phyloP scores from a whole-genome alignment of 1,284 basidiomycete genomes.

The Acaromyces ingoldii region DNA sequence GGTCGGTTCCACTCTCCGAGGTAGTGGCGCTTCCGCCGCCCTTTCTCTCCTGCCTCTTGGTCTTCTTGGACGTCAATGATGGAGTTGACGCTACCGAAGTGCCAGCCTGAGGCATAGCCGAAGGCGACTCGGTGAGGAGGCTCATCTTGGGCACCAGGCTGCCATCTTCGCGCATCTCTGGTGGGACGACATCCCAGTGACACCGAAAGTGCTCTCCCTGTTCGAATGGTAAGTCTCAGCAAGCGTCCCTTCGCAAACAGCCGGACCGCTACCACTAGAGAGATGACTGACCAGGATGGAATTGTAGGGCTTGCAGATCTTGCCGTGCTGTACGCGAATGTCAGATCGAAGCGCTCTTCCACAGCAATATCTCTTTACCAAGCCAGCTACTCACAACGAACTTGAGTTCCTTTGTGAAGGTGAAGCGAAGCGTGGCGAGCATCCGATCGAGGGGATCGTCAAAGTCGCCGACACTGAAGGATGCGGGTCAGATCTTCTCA shows the following conservation, averaged over 20 bases:
- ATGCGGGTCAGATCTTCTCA: too few species aligned
- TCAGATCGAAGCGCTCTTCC: background rate
- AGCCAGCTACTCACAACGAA: conserved; percentile 59
- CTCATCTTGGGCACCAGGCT: conserved; percentile 16
- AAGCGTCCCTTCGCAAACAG: background rate
- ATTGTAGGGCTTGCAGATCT: conserved; percentile 85
- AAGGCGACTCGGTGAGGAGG: conserved; percentile 11
- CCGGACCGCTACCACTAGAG: background rate
- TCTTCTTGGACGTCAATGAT: conserved; percentile 20
- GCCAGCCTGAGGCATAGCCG: background rate
- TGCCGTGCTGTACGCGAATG: conserved; percentile 62
- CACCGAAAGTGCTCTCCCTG: conserved; percentile 46
- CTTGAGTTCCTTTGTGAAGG: conserved; percentile 87
- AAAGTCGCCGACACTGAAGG: conserved; percentile 71
- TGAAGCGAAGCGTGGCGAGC: conserved; percentile 80
- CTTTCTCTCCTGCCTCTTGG: too few species aligned
- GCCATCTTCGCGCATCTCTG: conserved; percentile 23
- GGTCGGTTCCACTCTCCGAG: background rate
- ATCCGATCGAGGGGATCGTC: conserved; percentile 86
- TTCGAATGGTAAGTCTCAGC: background rate
- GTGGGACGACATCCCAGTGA: conserved; percentile 43
- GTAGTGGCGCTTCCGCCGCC: background rate
- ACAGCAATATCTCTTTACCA: background rate
- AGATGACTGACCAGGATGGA: conserved; percentile 28
- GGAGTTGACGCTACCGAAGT: too few species aligned